Base-by-base conservation (phyloP, 2,329 filamentous ascomycete species). In the Fusarium torulosum region DNA sequence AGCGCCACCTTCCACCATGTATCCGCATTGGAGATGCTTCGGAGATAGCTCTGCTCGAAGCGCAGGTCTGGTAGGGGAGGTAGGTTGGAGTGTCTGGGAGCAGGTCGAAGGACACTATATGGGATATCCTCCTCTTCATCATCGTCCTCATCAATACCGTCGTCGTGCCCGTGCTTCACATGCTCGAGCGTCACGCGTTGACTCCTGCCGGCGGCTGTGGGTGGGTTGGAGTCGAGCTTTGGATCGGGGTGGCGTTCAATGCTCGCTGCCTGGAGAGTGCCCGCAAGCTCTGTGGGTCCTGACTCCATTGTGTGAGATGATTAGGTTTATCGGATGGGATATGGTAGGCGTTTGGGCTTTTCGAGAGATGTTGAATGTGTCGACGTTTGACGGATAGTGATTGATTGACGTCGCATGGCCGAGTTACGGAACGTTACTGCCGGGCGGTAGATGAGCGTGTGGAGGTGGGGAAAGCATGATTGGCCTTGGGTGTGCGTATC, bases 41-140 rank as follows among this genome's bases (percentile, higher is more conserved):
- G 91, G 55, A 99, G 86, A 79, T 99, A 99, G 84, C 94, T 97
- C 85, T 99, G 96, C 82, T 99, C 96, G 80, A 98, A 98, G 42
- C 96, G 88, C 70, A 99, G 83, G 81, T 99, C 96, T 6, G 94
- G 94, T 75, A 97, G 86, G 10, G 88, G 87, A 29, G 86, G 87
- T 54, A 90, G 81, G 40, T 80, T 78, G 35, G 79, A 78, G 45
- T 75, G 74, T 46, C 82, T 83, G 51, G 81, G 81, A 55, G 83
- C 78, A 45, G 88, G 83, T 42, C 83, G 83, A 51, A 94, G 79
- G 7, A 90, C 84, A 68, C 87, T 90, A 63, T 90, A 83, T 14
- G 90, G 90, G 21, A 93, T 88, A 55, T 92, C 89, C 50, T 90
- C 87, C 27, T 64, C 59, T 19, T 86, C 84, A 3, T 81, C 79